These are phyloP conservation scores for Globisporangium camurandrum DNA, from an alignment of 352 stramenopile genomes.

Conservation along the genomic window DNA sequence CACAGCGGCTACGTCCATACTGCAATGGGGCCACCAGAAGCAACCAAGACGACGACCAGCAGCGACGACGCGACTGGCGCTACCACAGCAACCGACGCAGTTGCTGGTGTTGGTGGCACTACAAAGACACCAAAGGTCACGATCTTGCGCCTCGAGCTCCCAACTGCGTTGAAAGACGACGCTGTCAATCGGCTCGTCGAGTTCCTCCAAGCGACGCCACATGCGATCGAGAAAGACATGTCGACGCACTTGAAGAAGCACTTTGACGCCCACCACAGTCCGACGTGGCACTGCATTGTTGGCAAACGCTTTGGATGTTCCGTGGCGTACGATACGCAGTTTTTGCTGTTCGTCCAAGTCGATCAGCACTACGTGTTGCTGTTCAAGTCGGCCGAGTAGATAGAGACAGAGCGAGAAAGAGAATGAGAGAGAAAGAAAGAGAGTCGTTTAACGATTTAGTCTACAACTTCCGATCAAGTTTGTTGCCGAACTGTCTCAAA, in stretches of 20 bases:
- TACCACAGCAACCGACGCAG: slow-evolving; percentile 9
- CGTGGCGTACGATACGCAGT: slow-evolving; percentile 87
- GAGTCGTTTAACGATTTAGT: too few species aligned
- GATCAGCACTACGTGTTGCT: slow-evolving; percentile 80
- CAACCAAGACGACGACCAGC: slow-evolving; percentile 21
- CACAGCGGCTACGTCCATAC: too few species aligned
- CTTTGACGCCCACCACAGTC: slow-evolving; percentile 95
- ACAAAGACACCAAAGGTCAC: slow-evolving; percentile 49
- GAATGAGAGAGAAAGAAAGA: too few species aligned
- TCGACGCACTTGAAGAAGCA: slow-evolving; percentile 99
- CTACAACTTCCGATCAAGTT: too few species aligned
- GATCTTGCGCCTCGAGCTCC: slow-evolving; percentile 55
- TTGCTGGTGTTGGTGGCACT: slow-evolving; percentile 12
- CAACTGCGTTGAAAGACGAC: slow-evolving; percentile 66
- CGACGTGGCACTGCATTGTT: slow-evolving; percentile 94
- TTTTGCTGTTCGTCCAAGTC: slow-evolving; percentile 81
- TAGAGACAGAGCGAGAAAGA: neutral
- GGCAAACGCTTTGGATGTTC: slow-evolving; percentile 87
- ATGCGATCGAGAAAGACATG: slow-evolving; percentile 75
- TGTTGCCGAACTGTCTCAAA: too few species aligned
- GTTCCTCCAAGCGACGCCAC: slow-evolving; percentile 26
- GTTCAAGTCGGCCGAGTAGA: slow-evolving; percentile 74
- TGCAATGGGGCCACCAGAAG: slow-evolving; percentile 48
- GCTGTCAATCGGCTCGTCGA: slow-evolving; percentile 38
- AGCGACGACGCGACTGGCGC: slow-evolving; percentile 4